Evolutionary conservation across 768 basidiomycete genomes (phyloP), one percentile per base, ranked within the genome.

Genomic region (Nidularia pulvinata): DNA sequence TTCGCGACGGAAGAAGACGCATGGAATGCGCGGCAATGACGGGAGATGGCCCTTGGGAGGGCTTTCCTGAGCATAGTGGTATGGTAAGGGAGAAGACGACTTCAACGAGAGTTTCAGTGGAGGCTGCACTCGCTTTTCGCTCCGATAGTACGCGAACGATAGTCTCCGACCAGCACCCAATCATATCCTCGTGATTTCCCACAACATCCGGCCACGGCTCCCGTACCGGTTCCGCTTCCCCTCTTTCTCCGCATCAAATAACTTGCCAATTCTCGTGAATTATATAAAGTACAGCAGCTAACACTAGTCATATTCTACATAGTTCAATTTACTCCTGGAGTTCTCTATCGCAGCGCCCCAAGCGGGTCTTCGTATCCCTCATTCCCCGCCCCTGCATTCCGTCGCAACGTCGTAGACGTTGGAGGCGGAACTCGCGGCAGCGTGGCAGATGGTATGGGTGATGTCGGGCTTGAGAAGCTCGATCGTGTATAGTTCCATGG

Each of bases 41-140:
- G 79, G 52, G 69, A 60, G 50, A 86, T 70, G 53, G 79, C 72
- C 68, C 78, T 81, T 46, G 77, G 77, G 57, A 92, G 67, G 55
- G 80, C 73, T 72, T 82, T 90, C 71, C 75, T 81, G 69, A 91
- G 69, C 89, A 91, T 91, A 25, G 66, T 65, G 57, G 47, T 52
- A 59, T 55, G 52, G 3, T 1, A 5, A 46, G 45, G 45, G 19
- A 19, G 45, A 46, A 19, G 19, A 22, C 11, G 45, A 46, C 10
- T 14, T n/a, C 10, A 22, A 46, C 10, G 45, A 46, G 45, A 46
- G 45, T n/a, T 11, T 2, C 45, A 14, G 13, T 14, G 13, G 45
- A 30, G 50, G 55, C 49, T 55, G 42, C 51, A 49, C 51, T 47
- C 33, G 52, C 46, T 22, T 35, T 19, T 49, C 42, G 49, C 60